Percentiles rank a stretch among this genome's conserved stretches.
Evolutionary conservation across 495 filamentous ascomycete species (phyloP).

Genomic region (Copromyces sp.): DNA sequence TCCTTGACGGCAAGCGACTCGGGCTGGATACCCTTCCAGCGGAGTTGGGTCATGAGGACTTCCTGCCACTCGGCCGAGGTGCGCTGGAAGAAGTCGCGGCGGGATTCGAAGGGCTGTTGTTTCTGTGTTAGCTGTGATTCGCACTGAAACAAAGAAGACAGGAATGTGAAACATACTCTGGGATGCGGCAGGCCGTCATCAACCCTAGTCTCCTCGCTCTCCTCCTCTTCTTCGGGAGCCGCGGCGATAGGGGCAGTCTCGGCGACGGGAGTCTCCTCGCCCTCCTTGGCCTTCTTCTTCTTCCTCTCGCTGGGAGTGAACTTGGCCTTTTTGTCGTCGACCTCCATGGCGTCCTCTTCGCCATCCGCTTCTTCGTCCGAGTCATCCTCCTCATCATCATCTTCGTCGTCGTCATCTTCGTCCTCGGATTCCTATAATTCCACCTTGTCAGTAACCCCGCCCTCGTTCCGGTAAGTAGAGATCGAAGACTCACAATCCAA

Average conservation of each 20-base stretch:
- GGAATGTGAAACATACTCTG: constrained; percentile 24
- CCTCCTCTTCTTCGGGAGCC: constrained; percentile 32
- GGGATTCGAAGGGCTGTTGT: constrained; percentile 76
- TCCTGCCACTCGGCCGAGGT: constrained; percentile 89
- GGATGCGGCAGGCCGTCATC: constrained; percentile 53
- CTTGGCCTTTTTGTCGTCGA: constrained; percentile 23
- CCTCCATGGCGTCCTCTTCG: constrained; percentile 47
- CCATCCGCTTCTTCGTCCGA: constrained; percentile 61
- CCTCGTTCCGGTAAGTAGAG: neutral
- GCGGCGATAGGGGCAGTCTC: constrained; percentile 23
- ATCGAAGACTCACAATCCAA: constrained; percentile 52
- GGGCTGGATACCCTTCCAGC: constrained; percentile 45
- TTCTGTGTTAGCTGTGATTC: constrained; percentile 30
- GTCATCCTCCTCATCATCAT: constrained; percentile 56
- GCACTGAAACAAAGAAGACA: neutral
- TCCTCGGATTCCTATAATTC: constrained; percentile 47
- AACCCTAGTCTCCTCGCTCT: constrained; percentile 37
- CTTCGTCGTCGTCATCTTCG: constrained; percentile 52
- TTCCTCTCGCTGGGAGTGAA: constrained; percentile 34
- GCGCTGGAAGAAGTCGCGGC: constrained; percentile 84
- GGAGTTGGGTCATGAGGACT: constrained; percentile 57
- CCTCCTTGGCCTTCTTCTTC: constrained; percentile 30
- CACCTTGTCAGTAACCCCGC: constrained; percentile 15
- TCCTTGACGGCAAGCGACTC: constrained; percentile 75
- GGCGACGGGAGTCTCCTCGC: constrained; percentile 23